phyloP scores from a whole-genome alignment of 2,329 filamentous ascomycete genomes.

The Rutstroemia sp. region DNA sequence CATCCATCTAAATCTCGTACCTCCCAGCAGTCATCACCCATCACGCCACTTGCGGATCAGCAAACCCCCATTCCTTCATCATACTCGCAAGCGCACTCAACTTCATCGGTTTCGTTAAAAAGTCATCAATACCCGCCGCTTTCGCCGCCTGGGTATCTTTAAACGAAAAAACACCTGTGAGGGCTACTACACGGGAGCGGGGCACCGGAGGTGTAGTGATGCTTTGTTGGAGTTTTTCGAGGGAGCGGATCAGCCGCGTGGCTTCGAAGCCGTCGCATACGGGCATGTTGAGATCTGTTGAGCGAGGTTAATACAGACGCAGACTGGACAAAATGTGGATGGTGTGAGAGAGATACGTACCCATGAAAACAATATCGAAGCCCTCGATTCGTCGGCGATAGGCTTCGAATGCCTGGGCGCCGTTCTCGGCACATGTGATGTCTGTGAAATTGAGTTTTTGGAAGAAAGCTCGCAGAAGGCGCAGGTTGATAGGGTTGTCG shows the following conservation, averaged over 20 bases:
- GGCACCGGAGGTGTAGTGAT: conserved; percentile 16
- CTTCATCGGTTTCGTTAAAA: conserved; percentile 43
- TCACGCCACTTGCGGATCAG: background rate
- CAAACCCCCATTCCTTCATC: conserved; percentile 3
- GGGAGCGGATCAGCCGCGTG: conserved; percentile 40
- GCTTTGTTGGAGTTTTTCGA: conserved; percentile 33
- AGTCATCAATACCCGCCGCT: conserved; percentile 45
- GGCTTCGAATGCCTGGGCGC: conserved; percentile 36
- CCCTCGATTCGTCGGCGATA: conserved; percentile 20
- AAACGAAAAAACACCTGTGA: conserved; percentile 43
- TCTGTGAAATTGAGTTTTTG: conserved; percentile 26
- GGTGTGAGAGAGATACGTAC: conserved; percentile 17
- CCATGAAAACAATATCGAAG: conserved; percentile 42
- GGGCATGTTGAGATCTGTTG: conserved; percentile 46
- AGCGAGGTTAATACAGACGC: background rate
- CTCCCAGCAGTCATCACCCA: background rate
- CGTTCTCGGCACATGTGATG: conserved; percentile 34
- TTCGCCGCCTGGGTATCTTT: conserved; percentile 42
- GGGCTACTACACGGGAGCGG: conserved; percentile 36
- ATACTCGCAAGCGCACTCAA: background rate
- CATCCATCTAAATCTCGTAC: background rate
- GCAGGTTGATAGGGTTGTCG: conserved; percentile 34
- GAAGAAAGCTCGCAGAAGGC: conserved; percentile 27
- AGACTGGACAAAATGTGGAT: no score
- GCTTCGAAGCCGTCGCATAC: conserved; percentile 43